These are phyloP conservation scores for Inga oerstediana DNA, from an alignment of 306 rosid species.

Conservation along the genomic window DNA sequence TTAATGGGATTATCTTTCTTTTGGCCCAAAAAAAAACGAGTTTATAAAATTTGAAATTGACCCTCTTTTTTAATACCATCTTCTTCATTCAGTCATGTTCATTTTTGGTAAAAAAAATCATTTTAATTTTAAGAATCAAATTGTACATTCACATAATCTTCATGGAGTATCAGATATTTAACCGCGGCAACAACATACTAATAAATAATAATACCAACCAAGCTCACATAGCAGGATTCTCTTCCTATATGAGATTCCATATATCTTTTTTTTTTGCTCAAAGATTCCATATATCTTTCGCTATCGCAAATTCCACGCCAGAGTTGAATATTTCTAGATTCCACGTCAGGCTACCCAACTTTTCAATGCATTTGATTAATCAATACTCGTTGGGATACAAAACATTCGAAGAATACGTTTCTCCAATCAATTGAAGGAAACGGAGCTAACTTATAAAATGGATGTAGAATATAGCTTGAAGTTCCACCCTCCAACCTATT, in stretches of 20 bases:
- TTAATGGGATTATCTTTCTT: too few relatives aligned
- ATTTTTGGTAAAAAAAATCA: neutral
- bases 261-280: too few relatives aligned
- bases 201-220: neutral
- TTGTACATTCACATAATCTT: neutral
- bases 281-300: constrained; percentile 1
- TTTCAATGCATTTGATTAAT: constrained; percentile 2
- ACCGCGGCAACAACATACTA: neutral
- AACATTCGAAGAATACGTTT: neutral
- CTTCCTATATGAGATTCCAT: neutral
- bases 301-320: neutral
- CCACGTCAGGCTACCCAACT: neutral
- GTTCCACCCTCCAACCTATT: neutral
- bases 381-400: neutral
- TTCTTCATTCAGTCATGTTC: neutral
- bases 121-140: neutral
- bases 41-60: neutral
- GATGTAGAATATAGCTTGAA: neutral
- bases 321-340: neutral
- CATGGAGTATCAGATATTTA: neutral
- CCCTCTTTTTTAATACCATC: neutral
- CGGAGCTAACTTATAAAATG: neutral
- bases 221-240: neutral
- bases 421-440: neutral
- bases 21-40: neutral